Evolutionary conservation across 139 green algal genomes (phyloP).

Genomic region (Chara braunii): DNA sequence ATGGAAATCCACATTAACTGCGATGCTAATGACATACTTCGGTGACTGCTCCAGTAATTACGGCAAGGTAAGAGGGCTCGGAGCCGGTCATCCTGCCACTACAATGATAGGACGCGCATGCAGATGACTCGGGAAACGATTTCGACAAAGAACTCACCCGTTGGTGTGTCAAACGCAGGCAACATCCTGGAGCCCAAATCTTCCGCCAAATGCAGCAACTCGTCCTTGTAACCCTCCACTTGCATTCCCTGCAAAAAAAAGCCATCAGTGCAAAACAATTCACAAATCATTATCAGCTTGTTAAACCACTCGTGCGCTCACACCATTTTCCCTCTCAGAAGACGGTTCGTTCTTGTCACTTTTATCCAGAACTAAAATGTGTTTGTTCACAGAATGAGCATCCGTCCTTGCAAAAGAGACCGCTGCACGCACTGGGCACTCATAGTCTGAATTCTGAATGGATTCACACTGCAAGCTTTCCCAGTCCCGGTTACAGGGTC

Average conservation of each 20-base stretch:
- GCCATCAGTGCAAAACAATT: not conserved
- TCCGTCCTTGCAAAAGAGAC: too few species aligned
- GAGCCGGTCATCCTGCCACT: not conserved
- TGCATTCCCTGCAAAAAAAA: conserved; percentile 3
- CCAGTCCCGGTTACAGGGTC: too few species aligned
- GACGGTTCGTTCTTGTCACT: too few species aligned
- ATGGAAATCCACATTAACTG: not conserved
- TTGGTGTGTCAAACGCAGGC: conserved; percentile 42
- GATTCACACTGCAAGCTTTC: too few species aligned
- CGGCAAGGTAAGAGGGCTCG: not conserved
- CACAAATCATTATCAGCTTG: too few species aligned
- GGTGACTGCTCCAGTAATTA: not conserved
- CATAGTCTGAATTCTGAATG: too few species aligned
- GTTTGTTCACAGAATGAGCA: too few species aligned
- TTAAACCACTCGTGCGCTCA: too few species aligned
- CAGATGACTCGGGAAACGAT: not conserved
- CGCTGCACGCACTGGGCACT: too few species aligned
- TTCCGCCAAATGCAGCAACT: conserved; percentile 39
- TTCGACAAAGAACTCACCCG: conserved; percentile 1
- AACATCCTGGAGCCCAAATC: conserved; percentile 43
- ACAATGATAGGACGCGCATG: not conserved
- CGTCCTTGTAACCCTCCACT: conserved; percentile 36
- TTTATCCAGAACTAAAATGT: too few species aligned
- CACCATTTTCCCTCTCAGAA: too few species aligned
- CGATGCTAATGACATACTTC: not conserved